Base-by-base conservation (phyloP, 75 land plant species). In the Cupressus sempervirens region DNA sequence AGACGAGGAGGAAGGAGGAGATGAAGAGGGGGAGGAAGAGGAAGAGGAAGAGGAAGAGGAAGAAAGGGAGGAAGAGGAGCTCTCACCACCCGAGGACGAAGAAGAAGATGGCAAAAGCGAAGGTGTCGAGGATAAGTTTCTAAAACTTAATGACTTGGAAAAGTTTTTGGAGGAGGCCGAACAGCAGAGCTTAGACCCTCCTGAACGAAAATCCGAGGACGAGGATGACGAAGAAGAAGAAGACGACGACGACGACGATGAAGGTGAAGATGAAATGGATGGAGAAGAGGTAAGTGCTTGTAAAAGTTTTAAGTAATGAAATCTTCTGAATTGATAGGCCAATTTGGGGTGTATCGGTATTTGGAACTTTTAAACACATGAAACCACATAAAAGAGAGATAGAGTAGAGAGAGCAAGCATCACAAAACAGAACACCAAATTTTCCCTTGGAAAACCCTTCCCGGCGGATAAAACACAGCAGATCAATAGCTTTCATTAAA, bases 101-200 rank as follows among this genome's bases (percentile, higher is more conserved):
- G 83, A 83, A 15, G 92, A 88, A 34, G 67, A 82, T 40, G 87
- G 67, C 30, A 86, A 79, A 14, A 77, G 43, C 65, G 83, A 81
- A 6, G 89, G 86, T 15, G 85, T 97, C 18, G 98, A 97, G 65
- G 98, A 95, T 85, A 76, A 83, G 84, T 95, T 95, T 85, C 84
- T 95, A 68, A 93, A 90, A 84, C 85, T 96, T 12, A 90, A 91
- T 83, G 99, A 93, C 15, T 80, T 94, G 93, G 88, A 96, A 88
- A 89, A 90, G 87, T 95, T 88, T 85, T 76, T 94, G 86, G 94
- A 89, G 74, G 90, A 89, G 48, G 98, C 93, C 40, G 99, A 95
- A 74, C 94, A 75, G 38, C 89, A 83, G 86, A 94, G 91, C 38
- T 91, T 88, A 75, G 93, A 94, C 1, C 41, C 81, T 53, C 80